Base-by-base conservation (phyloP, 2,329 filamentous ascomycete species). In the Beauveria sp. region DNA sequence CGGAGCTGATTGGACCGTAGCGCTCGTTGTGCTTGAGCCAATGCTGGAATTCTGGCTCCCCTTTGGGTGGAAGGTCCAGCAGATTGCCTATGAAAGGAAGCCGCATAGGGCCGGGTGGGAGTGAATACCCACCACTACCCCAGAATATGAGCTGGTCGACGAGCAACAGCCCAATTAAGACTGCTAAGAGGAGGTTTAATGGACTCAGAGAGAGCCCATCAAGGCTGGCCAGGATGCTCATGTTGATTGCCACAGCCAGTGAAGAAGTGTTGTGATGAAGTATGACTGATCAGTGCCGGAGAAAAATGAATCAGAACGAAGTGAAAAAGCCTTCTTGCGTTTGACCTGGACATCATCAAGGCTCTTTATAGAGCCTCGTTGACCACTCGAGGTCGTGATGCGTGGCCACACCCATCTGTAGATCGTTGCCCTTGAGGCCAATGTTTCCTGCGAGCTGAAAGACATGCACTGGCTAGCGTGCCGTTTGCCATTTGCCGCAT, bases 41-140 rank as follows among this genome's bases (percentile, higher is more conserved):
- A 55, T 74, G 72, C 30, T 69, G 62, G 61, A 66, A 72, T 46
- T 74, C 72, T 1, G 65, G 68, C 18, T 61, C 62, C 5, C 67
- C 69, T 1, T 63, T 53, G 1, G 71, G 67, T 1, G 78, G 79
- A 20, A 81, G 65, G 63, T 81, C 78, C 3, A 67, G 67, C 20
- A 80, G 60, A 64, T 81, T 81, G 14, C 79, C 79, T 18, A 81
- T 49, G 2, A 81, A 45, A 0, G 77, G 75, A 12, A 76, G 66
- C 1, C 71, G 71, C 30, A 63, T 68, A 65, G 64, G 73, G 55
- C 63, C 70, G 57, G 62, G 71, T 55, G 58, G 69, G 4, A 64
- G 58, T 2, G 12, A 8, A 8, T n/a, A 18, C 18, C 52, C 22
- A 22, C 18, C 24, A 5, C 18, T 3, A 2, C 38, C 8, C 22